phyloP scores from a whole-genome alignment of 768 basidiomycete genomes.

The Lanmaoa rubissima region DNA sequence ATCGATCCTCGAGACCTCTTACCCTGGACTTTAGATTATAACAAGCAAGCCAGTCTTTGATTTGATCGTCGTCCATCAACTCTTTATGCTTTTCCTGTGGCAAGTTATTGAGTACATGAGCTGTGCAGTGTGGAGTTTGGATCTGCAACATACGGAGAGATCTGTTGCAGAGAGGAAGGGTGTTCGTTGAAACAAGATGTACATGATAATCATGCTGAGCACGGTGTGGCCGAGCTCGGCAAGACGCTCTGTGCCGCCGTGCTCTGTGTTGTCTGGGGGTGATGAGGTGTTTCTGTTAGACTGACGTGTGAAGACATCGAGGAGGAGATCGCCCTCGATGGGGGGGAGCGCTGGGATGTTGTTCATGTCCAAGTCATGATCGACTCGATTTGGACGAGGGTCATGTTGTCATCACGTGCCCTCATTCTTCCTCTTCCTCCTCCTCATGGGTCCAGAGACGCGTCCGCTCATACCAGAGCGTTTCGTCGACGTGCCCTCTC shows the following conservation, averaged over 20 bases:
- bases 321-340: constrained; percentile 55
- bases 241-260: constrained; percentile 61
- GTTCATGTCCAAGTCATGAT: constrained; percentile 25
- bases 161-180: constrained; percentile 43
- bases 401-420: constrained; percentile 17
- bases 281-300: constrained; percentile 33
- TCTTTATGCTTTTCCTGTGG: constrained; percentile 25
- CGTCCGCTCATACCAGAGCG: constrained; percentile 68
- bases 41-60: constrained; percentile 47
- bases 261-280: constrained; percentile 41
- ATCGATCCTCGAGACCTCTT: constrained; percentile 41
- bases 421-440: not conserved
- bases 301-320: constrained; percentile 57
- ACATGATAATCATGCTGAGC: constrained; percentile 51
- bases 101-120: not conserved
- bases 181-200: constrained; percentile 44
- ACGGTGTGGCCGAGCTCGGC: constrained; percentile 54
- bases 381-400: constrained; percentile 2
- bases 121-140: not conserved
- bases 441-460: constrained; percentile 14
- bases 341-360: constrained; percentile 48
- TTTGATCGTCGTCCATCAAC: constrained; percentile 37
- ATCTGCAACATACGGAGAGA: constrained; percentile 40
- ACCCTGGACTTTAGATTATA: constrained; percentile 57
- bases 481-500: constrained; percentile 72